Percentiles rank a stretch among this genome's conserved stretches.
phyloP scores from a whole-genome alignment of 1,139 yeast species.

The Pneumocystis wakefieldiae region DNA sequence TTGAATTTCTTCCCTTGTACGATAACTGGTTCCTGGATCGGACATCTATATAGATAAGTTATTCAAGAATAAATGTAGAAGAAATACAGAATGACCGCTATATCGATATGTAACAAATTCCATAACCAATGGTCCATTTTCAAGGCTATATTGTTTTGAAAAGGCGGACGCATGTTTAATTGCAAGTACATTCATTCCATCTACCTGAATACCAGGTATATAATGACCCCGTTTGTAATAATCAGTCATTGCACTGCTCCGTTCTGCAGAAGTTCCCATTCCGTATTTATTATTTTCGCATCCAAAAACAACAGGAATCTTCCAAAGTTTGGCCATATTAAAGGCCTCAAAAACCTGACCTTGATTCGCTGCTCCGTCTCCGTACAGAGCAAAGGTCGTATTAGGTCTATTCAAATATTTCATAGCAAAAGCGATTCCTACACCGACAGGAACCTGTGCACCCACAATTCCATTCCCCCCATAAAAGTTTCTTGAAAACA shows the following conservation, averaged over 20 bases:
- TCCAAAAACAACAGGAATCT: constrained; percentile 82
- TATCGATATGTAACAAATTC: constrained; percentile 98
- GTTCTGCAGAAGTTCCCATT: constrained; percentile 96
- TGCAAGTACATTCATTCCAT: constrained; percentile 96
- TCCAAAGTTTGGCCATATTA: constrained; percentile 99
- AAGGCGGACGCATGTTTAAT: constrained; percentile 90
- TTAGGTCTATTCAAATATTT: constrained; percentile 72
- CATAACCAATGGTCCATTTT: constrained; percentile 89
- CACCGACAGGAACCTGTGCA: constrained; percentile 96
- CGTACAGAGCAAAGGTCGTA: constrained; percentile 79
- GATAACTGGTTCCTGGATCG: constrained; percentile 11
- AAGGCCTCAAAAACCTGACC: constrained; percentile 96
- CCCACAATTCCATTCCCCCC: constrained; percentile 99
- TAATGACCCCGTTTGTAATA: constrained; percentile 98
- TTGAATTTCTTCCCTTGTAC: constrained; percentile 95
- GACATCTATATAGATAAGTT: constrained; percentile 5
- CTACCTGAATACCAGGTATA: constrained; percentile 94
- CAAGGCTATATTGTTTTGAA: constrained; percentile 93
- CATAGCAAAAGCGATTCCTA: constrained; percentile 95
- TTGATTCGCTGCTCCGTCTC: constrained; percentile 99
- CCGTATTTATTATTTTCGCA: constrained; percentile 99
- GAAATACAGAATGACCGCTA: constrained; percentile 99
- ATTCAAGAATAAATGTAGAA: constrained; percentile 95
- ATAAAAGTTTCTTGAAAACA: constrained; percentile 87
- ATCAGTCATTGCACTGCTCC: constrained; percentile 92